These are phyloP conservation scores for Herpetomonas samuelpessoai DNA, from an alignment of 208 protist species.

Conservation along the genomic window DNA sequence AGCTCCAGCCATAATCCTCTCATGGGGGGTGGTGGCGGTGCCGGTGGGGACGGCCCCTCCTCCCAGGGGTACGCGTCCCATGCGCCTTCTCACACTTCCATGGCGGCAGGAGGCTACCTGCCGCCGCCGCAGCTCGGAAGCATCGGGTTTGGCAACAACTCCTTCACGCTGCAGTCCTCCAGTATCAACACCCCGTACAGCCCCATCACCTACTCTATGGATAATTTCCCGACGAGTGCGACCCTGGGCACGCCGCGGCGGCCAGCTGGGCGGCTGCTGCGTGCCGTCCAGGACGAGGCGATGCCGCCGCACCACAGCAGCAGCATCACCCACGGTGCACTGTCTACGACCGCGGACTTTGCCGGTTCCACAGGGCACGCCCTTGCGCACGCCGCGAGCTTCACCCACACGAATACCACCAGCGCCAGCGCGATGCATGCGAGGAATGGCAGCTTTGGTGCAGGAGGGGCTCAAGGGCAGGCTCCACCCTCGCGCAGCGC, in stretches of 20 bases:
- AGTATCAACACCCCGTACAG: constrained; percentile 82
- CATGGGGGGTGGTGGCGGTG: too few relatives aligned
- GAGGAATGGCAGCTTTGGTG: background rate
- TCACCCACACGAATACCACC: constrained; percentile 1
- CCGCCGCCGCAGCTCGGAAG: constrained; percentile 2
- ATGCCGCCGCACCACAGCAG: background rate
- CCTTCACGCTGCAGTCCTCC: constrained; percentile 74
- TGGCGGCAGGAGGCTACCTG: too few relatives aligned
- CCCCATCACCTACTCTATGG: constrained; percentile 85
- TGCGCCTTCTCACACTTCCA: too few relatives aligned
- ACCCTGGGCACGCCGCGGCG: constrained; percentile 10
- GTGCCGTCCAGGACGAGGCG: background rate
- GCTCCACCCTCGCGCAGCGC: background rate
- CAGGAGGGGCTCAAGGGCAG: background rate
- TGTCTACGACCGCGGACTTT: too few relatives aligned
- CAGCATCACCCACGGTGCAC: background rate
- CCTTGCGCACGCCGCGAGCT: too few relatives aligned
- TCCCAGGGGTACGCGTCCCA: background rate
- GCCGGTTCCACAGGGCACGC: background rate
- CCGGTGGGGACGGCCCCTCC: too few relatives aligned
- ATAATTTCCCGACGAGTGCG: constrained; percentile 28
- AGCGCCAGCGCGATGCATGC: too few relatives aligned
- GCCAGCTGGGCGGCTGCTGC: background rate
- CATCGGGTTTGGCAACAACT: constrained; percentile 26
- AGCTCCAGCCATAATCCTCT: too few relatives aligned